These are phyloP conservation scores for Alternaria gaisen DNA, from an alignment of 2,329 filamentous ascomycete species.

Conservation along the genomic window DNA sequence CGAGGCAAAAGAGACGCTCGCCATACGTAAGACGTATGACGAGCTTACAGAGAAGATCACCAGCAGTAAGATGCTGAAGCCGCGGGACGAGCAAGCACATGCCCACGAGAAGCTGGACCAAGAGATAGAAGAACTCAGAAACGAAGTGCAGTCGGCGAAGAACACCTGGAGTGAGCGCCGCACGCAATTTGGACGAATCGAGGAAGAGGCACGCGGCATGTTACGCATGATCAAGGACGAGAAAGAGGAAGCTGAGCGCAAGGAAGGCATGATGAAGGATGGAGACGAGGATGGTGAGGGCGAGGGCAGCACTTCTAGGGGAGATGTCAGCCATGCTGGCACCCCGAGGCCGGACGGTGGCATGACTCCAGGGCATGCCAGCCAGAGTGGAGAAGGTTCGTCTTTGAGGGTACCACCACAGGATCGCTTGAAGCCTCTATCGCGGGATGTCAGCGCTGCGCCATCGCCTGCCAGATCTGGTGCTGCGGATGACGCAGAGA, in stretches of 20 bases:
- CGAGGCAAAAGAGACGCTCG: conserved; percentile 69
- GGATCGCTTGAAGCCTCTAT: conserved; percentile 44
- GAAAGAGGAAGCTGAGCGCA: conserved; percentile 90
- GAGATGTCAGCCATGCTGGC: conserved; percentile 53
- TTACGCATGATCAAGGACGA: conserved; percentile 88
- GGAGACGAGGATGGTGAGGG: conserved; percentile 53
- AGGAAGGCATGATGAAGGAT: conserved; percentile 70
- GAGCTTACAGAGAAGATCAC: conserved; percentile 88
- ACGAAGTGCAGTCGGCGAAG: conserved; percentile 82
- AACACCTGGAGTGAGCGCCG: conserved; percentile 84
- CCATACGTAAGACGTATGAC: conserved; percentile 85
- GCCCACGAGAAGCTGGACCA: conserved; percentile 83
- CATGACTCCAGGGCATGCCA: conserved; percentile 52
- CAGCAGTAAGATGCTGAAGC: conserved; percentile 77
- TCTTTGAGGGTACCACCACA: conserved; percentile 43
- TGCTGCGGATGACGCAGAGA: conserved; percentile 40
- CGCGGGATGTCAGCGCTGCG: conserved; percentile 37
- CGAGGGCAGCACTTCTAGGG: conserved; percentile 50
- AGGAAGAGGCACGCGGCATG: conserved; percentile 89
- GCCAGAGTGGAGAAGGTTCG: conserved; percentile 42
- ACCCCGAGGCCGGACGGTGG: conserved; percentile 57
- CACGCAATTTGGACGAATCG: conserved; percentile 86
- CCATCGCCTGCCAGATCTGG: conserved; percentile 39
- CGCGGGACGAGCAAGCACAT: conserved; percentile 82
- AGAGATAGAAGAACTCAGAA: conserved; percentile 87